A percentile compares a stretch with the other conserved stretches of the same genome.
Evolutionary conservation across 768 basidiomycete genomes (phyloP).

Genomic region (Phanerochaete sordida): DNA sequence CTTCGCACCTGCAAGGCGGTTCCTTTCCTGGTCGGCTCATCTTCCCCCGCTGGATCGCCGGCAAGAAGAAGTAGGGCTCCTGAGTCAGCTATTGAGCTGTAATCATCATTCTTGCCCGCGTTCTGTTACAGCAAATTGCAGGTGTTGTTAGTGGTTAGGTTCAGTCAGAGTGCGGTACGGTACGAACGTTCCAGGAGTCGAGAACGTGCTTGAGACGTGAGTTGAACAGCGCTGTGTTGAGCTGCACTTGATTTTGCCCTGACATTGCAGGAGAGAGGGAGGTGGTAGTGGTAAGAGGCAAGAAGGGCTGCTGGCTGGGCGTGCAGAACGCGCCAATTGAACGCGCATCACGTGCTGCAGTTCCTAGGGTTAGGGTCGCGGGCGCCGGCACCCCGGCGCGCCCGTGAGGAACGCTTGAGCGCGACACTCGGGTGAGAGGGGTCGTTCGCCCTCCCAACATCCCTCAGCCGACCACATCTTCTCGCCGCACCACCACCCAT

Average conservation of each 20-base stretch:
- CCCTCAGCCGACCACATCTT: neutral
- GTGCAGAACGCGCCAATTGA: constrained; percentile 11
- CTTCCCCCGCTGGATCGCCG: constrained; percentile 79
- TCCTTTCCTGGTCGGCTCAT: constrained; percentile 88
- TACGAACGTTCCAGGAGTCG: constrained; percentile 34
- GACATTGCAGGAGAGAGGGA: constrained; percentile 16
- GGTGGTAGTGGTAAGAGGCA: constrained; percentile 9
- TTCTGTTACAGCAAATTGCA: constrained; percentile 35
- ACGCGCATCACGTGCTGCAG: constrained; percentile 14
- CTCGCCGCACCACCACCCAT: neutral
- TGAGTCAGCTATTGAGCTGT: constrained; percentile 58
- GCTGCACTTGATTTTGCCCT: constrained; percentile 57
- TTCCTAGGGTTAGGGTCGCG: constrained; percentile 2
- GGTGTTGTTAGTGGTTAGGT: neutral
- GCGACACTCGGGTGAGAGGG: too few relatives aligned
- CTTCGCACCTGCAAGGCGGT: constrained; percentile 82
- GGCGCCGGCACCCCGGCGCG: neutral
- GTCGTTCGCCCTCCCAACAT: too few relatives aligned
- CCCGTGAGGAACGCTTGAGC: neutral
- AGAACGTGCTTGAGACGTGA: constrained; percentile 26
- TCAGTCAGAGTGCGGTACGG: neutral
- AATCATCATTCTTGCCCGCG: constrained; percentile 68
- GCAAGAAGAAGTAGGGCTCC: constrained; percentile 72
- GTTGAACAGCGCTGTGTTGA: constrained; percentile 46
- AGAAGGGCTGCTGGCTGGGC: constrained; percentile 2